Percentiles rank a stretch among this genome's conserved stretches.
Conservation (phyloP, 2,329 filamentous ascomycete genomes). For the Tolypocladium nubicola region DNA sequence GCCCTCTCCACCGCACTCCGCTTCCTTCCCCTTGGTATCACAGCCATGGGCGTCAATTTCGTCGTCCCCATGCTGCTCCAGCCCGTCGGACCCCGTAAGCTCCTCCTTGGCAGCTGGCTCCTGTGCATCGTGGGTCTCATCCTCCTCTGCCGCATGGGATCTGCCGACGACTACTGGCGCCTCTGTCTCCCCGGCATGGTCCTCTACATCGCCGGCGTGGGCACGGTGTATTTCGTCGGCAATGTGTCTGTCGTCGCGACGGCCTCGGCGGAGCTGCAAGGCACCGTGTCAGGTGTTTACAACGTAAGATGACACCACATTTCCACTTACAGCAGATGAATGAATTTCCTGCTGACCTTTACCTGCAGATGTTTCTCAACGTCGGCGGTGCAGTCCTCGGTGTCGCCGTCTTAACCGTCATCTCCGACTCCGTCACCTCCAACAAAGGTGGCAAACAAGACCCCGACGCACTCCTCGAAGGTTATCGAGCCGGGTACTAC, state of each 20-base stretch:
- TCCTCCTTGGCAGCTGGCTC: slow-evolving; percentile 4
- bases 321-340: too few species aligned
- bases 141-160: slow-evolving; percentile 2
- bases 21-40: slow-evolving; percentile 6
- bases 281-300: slow-evolving; percentile 5
- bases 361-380: slow-evolving; percentile 5
- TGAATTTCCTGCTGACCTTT: not conserved
- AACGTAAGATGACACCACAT: not conserved
- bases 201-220: slow-evolving; percentile 5
- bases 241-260: slow-evolving; percentile 6
- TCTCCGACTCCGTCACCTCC: slow-evolving; percentile 9
- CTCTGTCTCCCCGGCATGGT: slow-evolving; percentile 5
- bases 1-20: slow-evolving; percentile 4
- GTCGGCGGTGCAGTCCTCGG: slow-evolving; percentile 6
- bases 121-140: slow-evolving; percentile 2
- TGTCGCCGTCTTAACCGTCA: slow-evolving; percentile 5
- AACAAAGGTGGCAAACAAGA: slow-evolving; percentile 4
- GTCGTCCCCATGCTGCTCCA: slow-evolving; percentile 2
- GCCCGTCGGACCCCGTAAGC: not conserved
- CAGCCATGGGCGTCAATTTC: slow-evolving; percentile 6
- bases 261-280: slow-evolving; percentile 2
- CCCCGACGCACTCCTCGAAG: slow-evolving; percentile 1
- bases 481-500: slow-evolving; percentile 4
- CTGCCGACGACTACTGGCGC: slow-evolving; percentile 3
- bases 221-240: slow-evolving; percentile 6